Conservation (phyloP, 164 flowering plant genomes). For the Vitis rotundifolia region DNA sequence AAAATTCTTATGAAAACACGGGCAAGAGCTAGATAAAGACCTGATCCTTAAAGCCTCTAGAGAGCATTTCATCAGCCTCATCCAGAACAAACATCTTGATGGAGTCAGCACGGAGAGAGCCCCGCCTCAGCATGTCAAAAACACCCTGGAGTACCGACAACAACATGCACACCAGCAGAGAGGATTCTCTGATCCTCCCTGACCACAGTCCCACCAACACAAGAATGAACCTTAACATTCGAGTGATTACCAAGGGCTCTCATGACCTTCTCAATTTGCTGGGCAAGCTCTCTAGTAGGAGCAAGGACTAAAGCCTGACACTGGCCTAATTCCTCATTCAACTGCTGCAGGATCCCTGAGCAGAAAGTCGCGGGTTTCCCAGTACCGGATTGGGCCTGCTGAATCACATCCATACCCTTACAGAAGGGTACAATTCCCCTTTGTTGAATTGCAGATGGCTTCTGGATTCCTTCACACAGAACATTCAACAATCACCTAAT, state of each 20-base stretch:
- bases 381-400: constrained; percentile 59
- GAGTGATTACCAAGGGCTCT: constrained; percentile 54
- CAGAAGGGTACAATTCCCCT: constrained; percentile 57
- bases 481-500: no score
- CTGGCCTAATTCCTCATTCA: constrained; percentile 37
- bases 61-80: constrained; percentile 63
- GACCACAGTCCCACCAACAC: constrained; percentile 57
- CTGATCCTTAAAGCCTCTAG: constrained; percentile 59
- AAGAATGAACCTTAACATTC: constrained; percentile 57
- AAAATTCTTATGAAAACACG: neutral
- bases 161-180: constrained; percentile 52
- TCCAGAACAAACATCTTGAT: constrained; percentile 51
- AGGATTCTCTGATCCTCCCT: constrained; percentile 52
- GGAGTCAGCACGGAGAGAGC: constrained; percentile 41
- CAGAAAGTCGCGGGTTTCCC: constrained; percentile 59
- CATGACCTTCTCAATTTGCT: constrained; percentile 62
- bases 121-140: constrained; percentile 52
- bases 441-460: constrained; percentile 62
- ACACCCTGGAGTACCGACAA: constrained; percentile 58
- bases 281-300: constrained; percentile 56
- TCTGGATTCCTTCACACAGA: constrained; percentile 20
- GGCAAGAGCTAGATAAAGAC: constrained; percentile 9
- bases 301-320: constrained; percentile 54
- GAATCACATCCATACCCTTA: constrained; percentile 56
- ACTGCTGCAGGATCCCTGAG: constrained; percentile 53